Percentiles rank a stretch among this genome's conserved stretches.
These are phyloP conservation scores for Imleria badia DNA, from an alignment of 768 basidiomycete species.

Conservation along the genomic window DNA sequence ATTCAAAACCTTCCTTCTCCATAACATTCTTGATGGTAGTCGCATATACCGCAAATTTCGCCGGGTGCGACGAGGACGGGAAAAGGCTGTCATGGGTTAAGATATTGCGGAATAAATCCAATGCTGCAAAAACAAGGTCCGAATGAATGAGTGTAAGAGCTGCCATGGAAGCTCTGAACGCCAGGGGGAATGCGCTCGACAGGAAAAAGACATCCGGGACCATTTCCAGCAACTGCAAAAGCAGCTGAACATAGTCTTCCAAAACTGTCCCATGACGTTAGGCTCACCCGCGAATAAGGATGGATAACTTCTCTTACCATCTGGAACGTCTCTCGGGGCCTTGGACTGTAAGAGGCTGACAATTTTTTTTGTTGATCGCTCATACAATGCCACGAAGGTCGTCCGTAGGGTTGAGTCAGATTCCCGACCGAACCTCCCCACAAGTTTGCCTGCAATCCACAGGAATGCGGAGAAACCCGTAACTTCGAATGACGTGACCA, in stretches of 20 bases:
- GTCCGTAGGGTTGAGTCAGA: conserved; percentile 53
- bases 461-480: conserved; percentile 85
- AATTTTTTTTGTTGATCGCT: conserved; percentile 71
- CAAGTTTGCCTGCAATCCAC: conserved; percentile 90
- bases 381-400: conserved; percentile 66
- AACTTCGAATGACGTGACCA: conserved; percentile 75
- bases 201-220: conserved; percentile 78
- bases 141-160: conserved; percentile 81
- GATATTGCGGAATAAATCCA: conserved; percentile 78
- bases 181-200: conserved; percentile 72
- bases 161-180: conserved; percentile 73
- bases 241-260: conserved; percentile 89
- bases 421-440: conserved; percentile 73
- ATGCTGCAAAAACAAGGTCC: conserved; percentile 76
- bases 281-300: neutral
- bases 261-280: conserved; percentile 57
- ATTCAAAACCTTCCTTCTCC: conserved; percentile 68
- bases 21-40: conserved; percentile 59
- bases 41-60: conserved; percentile 64
- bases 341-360: conserved; percentile 67
- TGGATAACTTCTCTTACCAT: conserved; percentile 59
- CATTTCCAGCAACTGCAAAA: conserved; percentile 63
- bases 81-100: conserved; percentile 72
- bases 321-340: conserved; percentile 73
- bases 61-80: conserved; percentile 47